Percentiles rank a stretch among this genome's conserved stretches.
Evolutionary conservation across 2,329 filamentous ascomycete species (phyloP).

Genomic region (Phaeosphaeria sp.): DNA sequence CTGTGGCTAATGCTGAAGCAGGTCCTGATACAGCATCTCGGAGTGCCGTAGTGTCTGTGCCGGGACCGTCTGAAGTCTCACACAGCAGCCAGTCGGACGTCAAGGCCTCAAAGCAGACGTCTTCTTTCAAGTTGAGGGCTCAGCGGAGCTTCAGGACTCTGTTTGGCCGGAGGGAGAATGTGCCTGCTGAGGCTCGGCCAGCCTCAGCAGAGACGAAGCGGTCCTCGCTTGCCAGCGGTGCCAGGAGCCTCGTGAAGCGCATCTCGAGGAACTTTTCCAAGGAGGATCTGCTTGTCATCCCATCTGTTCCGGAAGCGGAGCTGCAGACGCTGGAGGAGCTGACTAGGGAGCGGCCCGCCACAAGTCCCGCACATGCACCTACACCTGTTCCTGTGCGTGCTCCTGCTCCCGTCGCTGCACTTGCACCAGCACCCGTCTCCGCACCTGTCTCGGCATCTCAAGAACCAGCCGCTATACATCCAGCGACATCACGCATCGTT

Average conservation of each 20-base stretch:
- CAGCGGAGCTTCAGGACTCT: slow-evolving; percentile 36
- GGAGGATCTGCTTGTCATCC: slow-evolving; percentile 5
- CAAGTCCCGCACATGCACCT: not conserved
- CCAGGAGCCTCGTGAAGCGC: slow-evolving; percentile 26
- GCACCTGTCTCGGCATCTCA: not conserved
- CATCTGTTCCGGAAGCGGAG: not conserved
- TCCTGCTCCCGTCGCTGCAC: not conserved
- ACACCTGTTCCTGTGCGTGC: not conserved
- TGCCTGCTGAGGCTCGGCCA: slow-evolving; percentile 2
- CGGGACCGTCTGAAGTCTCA: not conserved
- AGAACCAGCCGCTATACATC: not conserved
- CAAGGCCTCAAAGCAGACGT: not conserved
- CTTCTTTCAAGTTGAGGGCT: not conserved
- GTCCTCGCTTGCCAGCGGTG: slow-evolving; percentile 19
- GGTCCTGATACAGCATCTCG: not conserved
- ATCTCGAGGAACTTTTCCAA: slow-evolving; percentile 29
- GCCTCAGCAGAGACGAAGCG: slow-evolving; percentile 15
- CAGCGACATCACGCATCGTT: not conserved
- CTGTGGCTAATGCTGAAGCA: not conserved
- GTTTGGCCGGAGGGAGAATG: slow-evolving; percentile 25
- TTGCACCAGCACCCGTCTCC: too few relatives aligned
- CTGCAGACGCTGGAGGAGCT: not conserved
- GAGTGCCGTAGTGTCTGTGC: not conserved
- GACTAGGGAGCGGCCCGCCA: not conserved
- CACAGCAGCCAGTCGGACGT: not conserved